Evolutionary conservation across 176 grass and related monocot genomes (phyloP).

Genomic region (Poa pratensis): DNA sequence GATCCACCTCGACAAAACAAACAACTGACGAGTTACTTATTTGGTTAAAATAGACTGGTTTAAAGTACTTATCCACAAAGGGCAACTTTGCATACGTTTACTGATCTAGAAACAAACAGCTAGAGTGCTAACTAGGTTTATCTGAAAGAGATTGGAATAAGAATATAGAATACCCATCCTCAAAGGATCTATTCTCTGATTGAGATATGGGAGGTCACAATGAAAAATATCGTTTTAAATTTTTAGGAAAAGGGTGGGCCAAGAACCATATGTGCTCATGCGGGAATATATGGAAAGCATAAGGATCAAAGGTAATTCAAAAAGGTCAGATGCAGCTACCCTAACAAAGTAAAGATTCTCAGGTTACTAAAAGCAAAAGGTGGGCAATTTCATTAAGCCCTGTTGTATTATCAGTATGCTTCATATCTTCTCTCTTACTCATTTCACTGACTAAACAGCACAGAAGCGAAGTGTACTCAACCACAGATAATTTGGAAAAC

Average conservation of each 20-base stretch:
- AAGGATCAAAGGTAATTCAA: constrained; percentile 45
- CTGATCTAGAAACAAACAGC: not conserved
- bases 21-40: not conserved
- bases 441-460: constrained; percentile 29
- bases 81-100: not conserved
- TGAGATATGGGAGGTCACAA: constrained; percentile 29
- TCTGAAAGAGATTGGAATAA: constrained; percentile 39
- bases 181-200: constrained; percentile 52
- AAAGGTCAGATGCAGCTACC: constrained; percentile 48
- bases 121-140: not conserved
- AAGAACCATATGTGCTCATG: constrained; percentile 13
- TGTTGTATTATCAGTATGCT: constrained; percentile 32
- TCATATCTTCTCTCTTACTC: constrained; percentile 35
- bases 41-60: constrained; percentile 7
- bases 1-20: constrained; percentile 16
- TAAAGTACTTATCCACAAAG: not conserved
- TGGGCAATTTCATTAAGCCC: constrained; percentile 36
- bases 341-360: constrained; percentile 55
- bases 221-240: constrained; percentile 14
- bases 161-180: constrained; percentile 52
- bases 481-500: constrained; percentile 29
- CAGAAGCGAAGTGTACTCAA: not conserved
- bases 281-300: constrained; percentile 48
- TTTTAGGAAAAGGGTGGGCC: constrained; percentile 1
- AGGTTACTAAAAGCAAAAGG: constrained; percentile 43